Base-by-base conservation (phyloP, 257 asterid species). In the Agastache rugosa region DNA sequence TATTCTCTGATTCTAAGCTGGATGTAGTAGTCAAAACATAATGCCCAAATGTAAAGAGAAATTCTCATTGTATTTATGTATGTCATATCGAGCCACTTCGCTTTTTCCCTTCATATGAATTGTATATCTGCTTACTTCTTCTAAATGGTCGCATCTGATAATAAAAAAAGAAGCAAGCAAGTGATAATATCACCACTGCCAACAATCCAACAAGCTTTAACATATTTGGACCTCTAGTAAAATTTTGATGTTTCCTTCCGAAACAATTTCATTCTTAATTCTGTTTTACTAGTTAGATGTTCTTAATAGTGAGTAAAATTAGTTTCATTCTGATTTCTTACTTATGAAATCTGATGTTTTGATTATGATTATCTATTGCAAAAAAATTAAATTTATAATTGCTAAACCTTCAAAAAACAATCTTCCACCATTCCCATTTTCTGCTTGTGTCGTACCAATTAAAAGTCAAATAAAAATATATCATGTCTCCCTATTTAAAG, bases 51-150 rank as follows among this genome's bases (percentile, higher is more conserved):
- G 7, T 23, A n/a, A 16, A 16, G 19, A 6, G 14, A 16, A 16
- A 31, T 61, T 61, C 25, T 59, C 9, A 12, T n/a, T n/a, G 10
- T 48, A 17, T 50, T 48, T 50, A 29, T 29, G 34, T 50, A 16
- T 50, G 4, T 16, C 37, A 23, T 56, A 6, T 60, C 15, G 16
- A 61, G 25, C 67, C 45, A 15, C 45, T 31, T 15, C 47, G 0
- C 19, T 11, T 55, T 11, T 55, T 37, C 48, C 2, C 25, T n/a
- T 68, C 19, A 11, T 47, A 70, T 61, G 15, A 73, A 47, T n/a
- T 59, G 9, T 53, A n/a, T 61, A 23, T 11, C 37, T 67, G 63
- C 14, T 42, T 61, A 53, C 48, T 50, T 77, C 67, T 51, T 22
- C 25, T 23, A 20, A 41, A 11, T 15, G 31, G 45, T 39, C 14